Evolutionary conservation across 805 yeast species (phyloP).

Genomic region (Ogataea chonburiensis): DNA sequence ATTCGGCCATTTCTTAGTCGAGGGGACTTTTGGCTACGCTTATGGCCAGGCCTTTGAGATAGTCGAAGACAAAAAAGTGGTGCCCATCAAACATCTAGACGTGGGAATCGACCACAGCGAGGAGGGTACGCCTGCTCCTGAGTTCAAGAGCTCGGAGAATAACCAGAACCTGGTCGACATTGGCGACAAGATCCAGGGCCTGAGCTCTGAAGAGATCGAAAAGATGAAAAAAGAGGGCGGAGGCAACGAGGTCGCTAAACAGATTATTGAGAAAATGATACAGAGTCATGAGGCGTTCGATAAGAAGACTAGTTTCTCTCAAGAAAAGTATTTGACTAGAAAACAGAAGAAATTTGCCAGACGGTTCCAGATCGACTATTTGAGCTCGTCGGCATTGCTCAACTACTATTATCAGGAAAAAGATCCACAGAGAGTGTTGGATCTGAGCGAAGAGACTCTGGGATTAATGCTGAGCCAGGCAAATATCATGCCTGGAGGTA

Average conservation of each 20-base stretch:
- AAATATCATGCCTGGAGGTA: slow-evolving; percentile 86
- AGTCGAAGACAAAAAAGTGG: slow-evolving; percentile 50
- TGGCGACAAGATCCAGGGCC: slow-evolving; percentile 69
- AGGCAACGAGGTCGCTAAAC: slow-evolving; percentile 63
- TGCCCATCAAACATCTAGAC: slow-evolving; percentile 45
- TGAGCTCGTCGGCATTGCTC: slow-evolving; percentile 68
- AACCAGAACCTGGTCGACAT: slow-evolving; percentile 66
- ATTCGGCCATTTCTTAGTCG: slow-evolving; percentile 81
- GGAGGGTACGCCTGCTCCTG: slow-evolving; percentile 26
- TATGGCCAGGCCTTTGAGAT: slow-evolving; percentile 92
- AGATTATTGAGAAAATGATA: slow-evolving; percentile 77
- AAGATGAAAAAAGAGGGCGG: slow-evolving; percentile 69
- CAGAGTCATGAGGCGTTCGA: slow-evolving; percentile 84
- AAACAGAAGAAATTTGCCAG: slow-evolving; percentile 89
- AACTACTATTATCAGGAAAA: slow-evolving; percentile 70
- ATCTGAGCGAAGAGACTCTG: slow-evolving; percentile 80
- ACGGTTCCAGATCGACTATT: slow-evolving; percentile 75
- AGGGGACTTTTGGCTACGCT: slow-evolving; percentile 74
- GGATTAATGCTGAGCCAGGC: slow-evolving; percentile 77
- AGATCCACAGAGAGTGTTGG: slow-evolving; percentile 69
- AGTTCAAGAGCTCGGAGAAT: slow-evolving; percentile 48
- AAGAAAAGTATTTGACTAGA: slow-evolving; percentile 86
- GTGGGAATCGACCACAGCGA: slow-evolving; percentile 27
- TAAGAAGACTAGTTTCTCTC: slow-evolving; percentile 84
- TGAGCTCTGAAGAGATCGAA: slow-evolving; percentile 81